Conservation (phyloP, 768 basidiomycete species). For the Collybiopsis luxurians region DNA sequence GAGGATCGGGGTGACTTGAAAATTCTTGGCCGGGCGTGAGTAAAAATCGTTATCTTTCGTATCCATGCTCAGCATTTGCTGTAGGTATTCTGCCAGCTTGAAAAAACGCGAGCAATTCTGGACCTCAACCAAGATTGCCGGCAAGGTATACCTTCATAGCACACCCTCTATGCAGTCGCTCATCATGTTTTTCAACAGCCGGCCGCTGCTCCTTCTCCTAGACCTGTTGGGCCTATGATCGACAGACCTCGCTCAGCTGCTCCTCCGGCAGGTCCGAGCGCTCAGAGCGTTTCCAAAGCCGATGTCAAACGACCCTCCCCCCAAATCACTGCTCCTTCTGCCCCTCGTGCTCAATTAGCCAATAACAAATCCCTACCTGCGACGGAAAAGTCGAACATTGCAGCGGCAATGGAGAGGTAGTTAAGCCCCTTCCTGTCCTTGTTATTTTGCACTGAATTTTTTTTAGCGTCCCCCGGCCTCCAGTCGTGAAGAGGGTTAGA, state of each 20-base stretch:
- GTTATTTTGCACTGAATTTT: constrained; percentile 9
- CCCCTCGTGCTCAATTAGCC: constrained; percentile 54
- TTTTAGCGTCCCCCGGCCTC: constrained; percentile 70
- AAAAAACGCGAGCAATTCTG: constrained; percentile 63
- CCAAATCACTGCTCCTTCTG: constrained; percentile 43
- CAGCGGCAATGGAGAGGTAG: constrained; percentile 20
- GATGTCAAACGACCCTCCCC: constrained; percentile 37
- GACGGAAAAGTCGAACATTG: constrained; percentile 25
- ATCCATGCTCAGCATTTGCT: not conserved
- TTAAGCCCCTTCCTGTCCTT: not conserved
- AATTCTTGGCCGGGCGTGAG: constrained; percentile 75
- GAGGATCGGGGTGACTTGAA: constrained; percentile 86
- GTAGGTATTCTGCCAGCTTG: constrained; percentile 69
- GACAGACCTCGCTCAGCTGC: constrained; percentile 31
- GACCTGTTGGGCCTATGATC: constrained; percentile 24
- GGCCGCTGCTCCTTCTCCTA: constrained; percentile 30
- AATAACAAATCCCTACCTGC: constrained; percentile 21
- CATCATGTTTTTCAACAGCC: constrained; percentile 13
- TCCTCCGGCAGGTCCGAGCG: constrained; percentile 39
- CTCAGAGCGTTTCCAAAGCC: constrained; percentile 23
- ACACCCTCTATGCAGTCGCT: not conserved
- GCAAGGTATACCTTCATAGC: not conserved
- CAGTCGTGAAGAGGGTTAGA: constrained; percentile 66
- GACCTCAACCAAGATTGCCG: constrained; percentile 6
- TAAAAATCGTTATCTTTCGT: constrained; percentile 2